Base-by-base conservation (phyloP, 352 stramenopile genomes). In the Phytophthora rubi region DNA sequence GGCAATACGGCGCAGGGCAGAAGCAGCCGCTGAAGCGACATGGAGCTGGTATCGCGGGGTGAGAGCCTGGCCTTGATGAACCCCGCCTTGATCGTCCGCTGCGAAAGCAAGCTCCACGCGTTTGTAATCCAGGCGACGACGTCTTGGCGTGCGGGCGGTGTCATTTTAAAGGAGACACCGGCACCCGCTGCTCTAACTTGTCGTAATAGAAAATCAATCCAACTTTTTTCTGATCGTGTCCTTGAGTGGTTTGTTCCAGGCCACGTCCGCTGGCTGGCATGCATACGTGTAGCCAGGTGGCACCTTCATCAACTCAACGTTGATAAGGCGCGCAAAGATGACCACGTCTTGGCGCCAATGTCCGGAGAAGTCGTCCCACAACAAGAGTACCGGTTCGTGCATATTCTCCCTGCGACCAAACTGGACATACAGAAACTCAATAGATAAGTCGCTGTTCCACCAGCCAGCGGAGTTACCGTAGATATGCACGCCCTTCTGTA, bases 401-500 rank as follows among this genome's bases (percentile, higher is more conserved):
- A 42, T 42, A 42, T 42, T 42, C 12, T 9, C 4, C 12, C 33
- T 42, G 12, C 33, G 33, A 6, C 33, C 33, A 42, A 42, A 15
- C 1, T 42, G 33, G 2, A 42, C 33, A 42, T 42, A 42, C 33
- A 42, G 12, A 42, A 42, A 42, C 33, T 42, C 33, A 6, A 42
- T 42, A 15, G 33, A 42, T 42, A 83, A 35, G 2, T 77, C n/a
- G 15, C 35, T 60, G 57, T 79, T 75, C 62, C 65, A 83, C 73
- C 73, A 81, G 2, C 52, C 70, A n/a, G 53, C 65, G 23, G 42
- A n/a, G 30, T 82, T 82, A 18, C 45, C 58, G 53, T 79, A 71
- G 21, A 79, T 79, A 6, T 71, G 58, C 0, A 68, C 45, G 7
- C 53, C 53, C 9, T 44, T 15, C 10, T 82, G 62, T 12, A 82